phyloP scores from a whole-genome alignment of 2,329 filamentous ascomycete species.

The Aaosphaeria arxii region DNA sequence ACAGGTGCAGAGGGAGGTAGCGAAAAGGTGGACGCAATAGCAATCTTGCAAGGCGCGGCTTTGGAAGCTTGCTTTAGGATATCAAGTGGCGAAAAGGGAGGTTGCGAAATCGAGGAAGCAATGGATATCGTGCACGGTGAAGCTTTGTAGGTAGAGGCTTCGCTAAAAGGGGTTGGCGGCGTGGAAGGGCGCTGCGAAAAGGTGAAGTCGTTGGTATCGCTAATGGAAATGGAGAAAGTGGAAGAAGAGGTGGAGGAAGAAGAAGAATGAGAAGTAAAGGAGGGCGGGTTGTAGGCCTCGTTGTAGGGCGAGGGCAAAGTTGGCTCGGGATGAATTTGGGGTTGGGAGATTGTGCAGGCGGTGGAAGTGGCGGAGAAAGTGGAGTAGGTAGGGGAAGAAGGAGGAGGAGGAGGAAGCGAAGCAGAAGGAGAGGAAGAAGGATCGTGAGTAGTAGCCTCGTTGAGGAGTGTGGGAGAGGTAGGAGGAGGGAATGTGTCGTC shows the following conservation, averaged over 20 bases:
- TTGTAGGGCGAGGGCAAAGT: no score
- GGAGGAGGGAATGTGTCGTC: conserved; percentile 4
- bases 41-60: background rate
- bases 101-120: background rate
- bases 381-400: background rate
- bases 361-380: background rate
- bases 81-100: background rate
- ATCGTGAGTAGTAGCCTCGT: background rate
- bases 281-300: no score
- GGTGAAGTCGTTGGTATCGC: background rate
- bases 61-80: background rate
- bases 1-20: background rate
- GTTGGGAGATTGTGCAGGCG: background rate
- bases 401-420: background rate
- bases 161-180: background rate
- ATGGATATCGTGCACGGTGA: background rate
- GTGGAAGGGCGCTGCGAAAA: background rate
- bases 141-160: background rate
- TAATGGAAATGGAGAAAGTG: background rate
- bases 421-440: background rate
- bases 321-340: no score
- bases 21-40: background rate
- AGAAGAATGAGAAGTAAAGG: no score
- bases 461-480: background rate
- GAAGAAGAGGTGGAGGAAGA: background rate